Conservation (phyloP, 768 basidiomycete genomes). For the Floccularia luteovirens region DNA sequence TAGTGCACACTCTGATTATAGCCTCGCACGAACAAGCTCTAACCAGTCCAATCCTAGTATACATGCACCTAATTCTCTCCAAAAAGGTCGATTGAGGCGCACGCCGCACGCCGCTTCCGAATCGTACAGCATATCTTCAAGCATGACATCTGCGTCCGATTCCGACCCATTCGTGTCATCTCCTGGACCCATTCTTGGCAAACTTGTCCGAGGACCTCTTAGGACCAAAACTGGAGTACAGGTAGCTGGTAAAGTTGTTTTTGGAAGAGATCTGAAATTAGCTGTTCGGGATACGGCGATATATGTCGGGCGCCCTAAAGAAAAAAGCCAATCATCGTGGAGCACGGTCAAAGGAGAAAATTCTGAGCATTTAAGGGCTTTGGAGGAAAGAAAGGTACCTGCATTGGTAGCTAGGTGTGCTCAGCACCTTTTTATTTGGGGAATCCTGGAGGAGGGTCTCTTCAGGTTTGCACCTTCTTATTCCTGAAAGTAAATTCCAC, state of each 20-base stretch:
- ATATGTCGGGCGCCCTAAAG: constrained; percentile 10
- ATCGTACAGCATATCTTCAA: constrained; percentile 45
- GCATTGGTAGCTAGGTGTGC: constrained; percentile 78
- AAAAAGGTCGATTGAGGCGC: constrained; percentile 28
- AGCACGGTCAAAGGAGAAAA: constrained; percentile 11
- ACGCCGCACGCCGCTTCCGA: constrained; percentile 58
- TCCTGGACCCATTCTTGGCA: constrained; percentile 46
- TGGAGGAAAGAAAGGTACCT: constrained; percentile 53
- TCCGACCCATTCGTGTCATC: constrained; percentile 35
- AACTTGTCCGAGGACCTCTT: constrained; percentile 46
- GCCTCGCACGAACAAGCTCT: constrained; percentile 29
- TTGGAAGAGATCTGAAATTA: constrained; percentile 48
- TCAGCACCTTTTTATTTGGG: constrained; percentile 78
- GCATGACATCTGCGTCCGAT: constrained; percentile 35
- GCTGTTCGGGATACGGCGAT: constrained; percentile 22
- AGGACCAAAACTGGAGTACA: constrained; percentile 22
- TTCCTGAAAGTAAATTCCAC: constrained; percentile 7
- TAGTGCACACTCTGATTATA: constrained; percentile 19
- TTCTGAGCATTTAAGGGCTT: constrained; percentile 18
- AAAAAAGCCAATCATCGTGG: constrained; percentile 9
- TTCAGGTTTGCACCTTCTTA: constrained; percentile 54
- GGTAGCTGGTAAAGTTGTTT: constrained; percentile 48
- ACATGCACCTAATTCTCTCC: background rate
- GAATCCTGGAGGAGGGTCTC: constrained; percentile 78
- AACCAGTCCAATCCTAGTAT: constrained; percentile 25